phyloP scores from a whole-genome alignment of 345 rosid species.

The Angophora floribunda region DNA sequence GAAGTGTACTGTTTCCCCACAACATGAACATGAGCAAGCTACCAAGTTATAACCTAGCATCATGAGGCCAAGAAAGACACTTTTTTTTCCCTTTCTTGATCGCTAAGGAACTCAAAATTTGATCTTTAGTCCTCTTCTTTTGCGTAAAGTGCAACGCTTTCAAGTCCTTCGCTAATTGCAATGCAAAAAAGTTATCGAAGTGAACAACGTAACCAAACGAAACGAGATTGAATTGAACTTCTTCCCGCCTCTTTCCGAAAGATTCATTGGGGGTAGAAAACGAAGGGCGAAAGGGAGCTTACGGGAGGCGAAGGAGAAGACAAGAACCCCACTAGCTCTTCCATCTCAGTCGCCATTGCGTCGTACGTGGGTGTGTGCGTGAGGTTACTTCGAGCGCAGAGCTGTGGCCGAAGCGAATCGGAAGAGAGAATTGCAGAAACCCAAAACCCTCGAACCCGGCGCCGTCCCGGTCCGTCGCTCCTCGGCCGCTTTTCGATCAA shows the following conservation, averaged over 20 bases:
- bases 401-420: neutral
- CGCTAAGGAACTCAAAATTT: neutral
- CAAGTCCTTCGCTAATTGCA: neutral
- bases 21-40: neutral
- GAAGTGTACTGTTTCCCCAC: neutral
- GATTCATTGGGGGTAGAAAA: neutral
- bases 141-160: neutral
- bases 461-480: neutral
- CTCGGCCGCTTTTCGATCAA: neutral
- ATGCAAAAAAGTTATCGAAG: neutral
- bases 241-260: neutral
- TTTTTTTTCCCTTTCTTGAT: neutral
- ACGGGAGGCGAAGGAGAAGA: constrained; percentile 65
- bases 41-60: neutral
- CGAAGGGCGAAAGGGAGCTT: neutral
- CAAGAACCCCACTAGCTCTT: constrained; percentile 68
- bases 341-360: constrained; percentile 75
- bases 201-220: neutral
- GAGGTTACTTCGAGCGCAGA: neutral
- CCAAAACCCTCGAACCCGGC: neutral
- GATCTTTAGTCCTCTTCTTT: neutral
- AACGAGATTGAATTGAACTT: neutral
- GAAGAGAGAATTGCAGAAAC: neutral
- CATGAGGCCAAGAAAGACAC: neutral
- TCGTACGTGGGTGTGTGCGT: neutral